A percentile compares a stretch with the other conserved stretches of the same genome.
These are phyloP conservation scores for Eucalyptus tenuipes DNA, from an alignment of 345 rosid genomes.

Conservation along the genomic window DNA sequence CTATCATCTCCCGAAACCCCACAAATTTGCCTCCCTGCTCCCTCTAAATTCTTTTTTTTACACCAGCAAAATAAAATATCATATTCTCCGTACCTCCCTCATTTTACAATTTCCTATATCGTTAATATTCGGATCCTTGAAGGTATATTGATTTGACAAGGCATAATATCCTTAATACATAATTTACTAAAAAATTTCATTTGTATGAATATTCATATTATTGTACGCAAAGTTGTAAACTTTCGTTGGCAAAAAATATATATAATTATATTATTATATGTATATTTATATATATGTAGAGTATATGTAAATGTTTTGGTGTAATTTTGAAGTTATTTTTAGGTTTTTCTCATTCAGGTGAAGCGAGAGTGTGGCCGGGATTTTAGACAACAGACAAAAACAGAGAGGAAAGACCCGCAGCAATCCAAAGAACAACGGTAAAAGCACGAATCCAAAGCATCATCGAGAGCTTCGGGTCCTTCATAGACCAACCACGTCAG, in stretches of 20 bases:
- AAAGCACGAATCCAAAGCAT: background rate
- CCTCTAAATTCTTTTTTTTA: background rate
- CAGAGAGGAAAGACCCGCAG: background rate
- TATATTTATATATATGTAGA: background rate
- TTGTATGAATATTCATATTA: background rate
- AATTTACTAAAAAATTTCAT: background rate
- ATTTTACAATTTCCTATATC: background rate
- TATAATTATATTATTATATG: too few species aligned
- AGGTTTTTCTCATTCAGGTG: background rate
- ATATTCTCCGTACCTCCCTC: background rate
- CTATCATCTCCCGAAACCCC: background rate
- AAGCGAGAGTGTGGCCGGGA: background rate
- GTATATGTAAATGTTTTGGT: background rate
- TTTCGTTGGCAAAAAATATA: background rate
- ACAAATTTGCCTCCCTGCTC: background rate
- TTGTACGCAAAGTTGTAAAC: background rate
- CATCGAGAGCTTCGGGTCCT: background rate
- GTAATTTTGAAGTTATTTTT: background rate
- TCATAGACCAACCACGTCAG: background rate
- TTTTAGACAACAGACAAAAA: background rate
- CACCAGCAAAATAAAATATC: background rate
- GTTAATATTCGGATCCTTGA: background rate
- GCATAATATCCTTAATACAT: background rate
- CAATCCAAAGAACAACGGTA: background rate
- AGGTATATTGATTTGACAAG: background rate